Percentiles rank a stretch among this genome's conserved stretches.
Conservation (phyloP, 2,329 filamentous ascomycete genomes). For the Botrytis hyacinthi region DNA sequence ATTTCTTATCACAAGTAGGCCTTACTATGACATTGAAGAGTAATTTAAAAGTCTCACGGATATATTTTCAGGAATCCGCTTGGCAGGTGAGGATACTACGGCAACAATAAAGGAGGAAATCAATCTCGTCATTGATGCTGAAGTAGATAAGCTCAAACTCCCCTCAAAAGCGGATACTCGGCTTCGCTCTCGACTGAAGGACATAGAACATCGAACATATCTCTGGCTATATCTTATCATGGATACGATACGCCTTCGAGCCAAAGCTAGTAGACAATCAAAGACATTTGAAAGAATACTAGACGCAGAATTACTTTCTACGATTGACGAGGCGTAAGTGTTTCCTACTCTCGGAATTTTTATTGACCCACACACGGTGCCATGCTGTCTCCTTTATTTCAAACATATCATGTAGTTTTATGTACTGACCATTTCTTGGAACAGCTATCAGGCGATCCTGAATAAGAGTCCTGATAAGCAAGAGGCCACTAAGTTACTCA, state of each 20-base stretch:
- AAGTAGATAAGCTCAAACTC: neutral
- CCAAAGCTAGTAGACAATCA: neutral
- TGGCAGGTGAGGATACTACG: constrained; percentile 8
- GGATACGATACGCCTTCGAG: neutral
- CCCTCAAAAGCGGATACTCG: neutral
- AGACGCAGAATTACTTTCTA: neutral
- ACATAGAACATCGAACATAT: constrained; percentile 12
- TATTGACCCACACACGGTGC: no score
- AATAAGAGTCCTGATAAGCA: neutral
- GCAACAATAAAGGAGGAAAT: constrained; percentile 10
- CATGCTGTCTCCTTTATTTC: no score
- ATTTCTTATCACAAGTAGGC: constrained; percentile 15
- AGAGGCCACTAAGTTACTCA: constrained; percentile 6
- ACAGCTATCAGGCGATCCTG: constrained; percentile 10
- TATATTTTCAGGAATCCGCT: neutral
- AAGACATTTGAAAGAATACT: neutral
- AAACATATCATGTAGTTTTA: neutral
- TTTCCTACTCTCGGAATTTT: no score
- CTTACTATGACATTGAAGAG: constrained; percentile 17
- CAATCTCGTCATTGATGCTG: constrained; percentile 18
- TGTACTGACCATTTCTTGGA: accelerated
- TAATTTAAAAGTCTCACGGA: neutral
- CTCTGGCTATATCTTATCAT: constrained; percentile 18
- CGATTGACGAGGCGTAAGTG: neutral
- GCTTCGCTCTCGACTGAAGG: neutral